phyloP scores from a whole-genome alignment of 495 filamentous ascomycete species.

The Parathielavia hyrcaniae region DNA sequence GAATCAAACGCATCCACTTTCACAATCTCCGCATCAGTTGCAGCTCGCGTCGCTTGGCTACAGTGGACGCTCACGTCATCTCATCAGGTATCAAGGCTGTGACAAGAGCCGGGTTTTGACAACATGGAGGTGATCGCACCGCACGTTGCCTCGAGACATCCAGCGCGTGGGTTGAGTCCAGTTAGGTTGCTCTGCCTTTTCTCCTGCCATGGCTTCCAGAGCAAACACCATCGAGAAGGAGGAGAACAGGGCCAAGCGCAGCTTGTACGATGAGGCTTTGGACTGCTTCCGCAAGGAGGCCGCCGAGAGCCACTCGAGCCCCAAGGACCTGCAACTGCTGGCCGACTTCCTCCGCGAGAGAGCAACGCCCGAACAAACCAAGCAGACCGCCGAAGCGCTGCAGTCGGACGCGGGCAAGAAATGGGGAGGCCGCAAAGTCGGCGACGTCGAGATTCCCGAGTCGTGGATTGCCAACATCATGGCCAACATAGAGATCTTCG shows the following conservation, averaged over 20 bases:
- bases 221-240: background rate
- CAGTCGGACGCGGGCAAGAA: constrained; percentile 21
- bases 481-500: constrained; percentile 28
- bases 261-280: constrained; percentile 23
- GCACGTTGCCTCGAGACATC: background rate
- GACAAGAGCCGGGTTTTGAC: background rate
- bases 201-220: background rate
- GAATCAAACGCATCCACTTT: too few species aligned
- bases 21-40: too few species aligned
- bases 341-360: constrained; percentile 20
- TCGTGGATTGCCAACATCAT: constrained; percentile 28
- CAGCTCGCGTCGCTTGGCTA: too few species aligned
- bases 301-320: constrained; percentile 9
- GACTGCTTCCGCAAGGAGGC: constrained; percentile 19
- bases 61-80: too few species aligned
- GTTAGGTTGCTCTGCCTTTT: too few species aligned
- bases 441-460: constrained; percentile 23
- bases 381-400: constrained; percentile 21
- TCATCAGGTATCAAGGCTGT: too few species aligned
- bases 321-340: constrained; percentile 22
- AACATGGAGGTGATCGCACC: background rate
- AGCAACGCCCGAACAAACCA: constrained; percentile 20
- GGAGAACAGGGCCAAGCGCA: constrained; percentile 2
- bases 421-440: constrained; percentile 21
- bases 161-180: background rate